Percentiles rank a stretch among this genome's conserved stretches.
Evolutionary conservation across 2,329 filamentous ascomycete species (phyloP).

Genomic region (Stagonosporopsis chrysanthemi): DNA sequence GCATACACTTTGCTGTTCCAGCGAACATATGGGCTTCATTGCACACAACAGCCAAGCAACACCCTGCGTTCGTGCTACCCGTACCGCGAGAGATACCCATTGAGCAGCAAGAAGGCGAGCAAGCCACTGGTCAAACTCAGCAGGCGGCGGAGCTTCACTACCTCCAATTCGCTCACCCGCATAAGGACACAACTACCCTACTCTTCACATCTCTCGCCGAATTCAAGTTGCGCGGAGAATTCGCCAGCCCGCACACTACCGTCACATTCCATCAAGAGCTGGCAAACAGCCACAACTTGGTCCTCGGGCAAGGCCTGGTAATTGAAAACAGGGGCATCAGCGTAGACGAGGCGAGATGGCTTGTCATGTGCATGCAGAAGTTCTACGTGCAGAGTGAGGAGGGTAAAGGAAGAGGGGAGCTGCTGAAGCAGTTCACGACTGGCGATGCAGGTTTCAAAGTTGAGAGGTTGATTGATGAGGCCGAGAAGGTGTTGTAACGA

Average conservation of each 20-base stretch:
- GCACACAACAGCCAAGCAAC: constrained; percentile 70
- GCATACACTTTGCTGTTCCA: constrained; percentile 85
- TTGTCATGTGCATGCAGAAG: constrained; percentile 90
- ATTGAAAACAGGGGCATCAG: constrained; percentile 77
- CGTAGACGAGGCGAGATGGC: constrained; percentile 83
- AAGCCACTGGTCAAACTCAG: constrained; percentile 32
- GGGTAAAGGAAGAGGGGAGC: constrained; percentile 57
- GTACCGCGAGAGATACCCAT: constrained; percentile 67
- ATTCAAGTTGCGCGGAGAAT: constrained; percentile 90
- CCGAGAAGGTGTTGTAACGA: constrained; percentile 71
- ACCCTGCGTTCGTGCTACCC: constrained; percentile 91
- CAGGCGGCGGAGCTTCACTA: constrained; percentile 92
- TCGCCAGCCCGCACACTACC: constrained; percentile 89
- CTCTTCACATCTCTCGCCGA: constrained; percentile 95
- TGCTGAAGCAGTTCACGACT: constrained; percentile 82
- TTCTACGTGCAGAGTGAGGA: constrained; percentile 77
- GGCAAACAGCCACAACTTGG: constrained; percentile 74
- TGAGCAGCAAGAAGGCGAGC: constrained; percentile 28
- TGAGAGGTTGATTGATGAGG: constrained; percentile 85
- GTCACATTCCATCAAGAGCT: constrained; percentile 91
- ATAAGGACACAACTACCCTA: constrained; percentile 64
- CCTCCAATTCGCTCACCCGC: constrained; percentile 93
- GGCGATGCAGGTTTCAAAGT: constrained; percentile 84
- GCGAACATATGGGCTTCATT: constrained; percentile 76
- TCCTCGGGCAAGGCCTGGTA: constrained; percentile 85